phyloP scores from a whole-genome alignment of 2,329 filamentous ascomycete genomes.

The Sporothrix globosa region DNA sequence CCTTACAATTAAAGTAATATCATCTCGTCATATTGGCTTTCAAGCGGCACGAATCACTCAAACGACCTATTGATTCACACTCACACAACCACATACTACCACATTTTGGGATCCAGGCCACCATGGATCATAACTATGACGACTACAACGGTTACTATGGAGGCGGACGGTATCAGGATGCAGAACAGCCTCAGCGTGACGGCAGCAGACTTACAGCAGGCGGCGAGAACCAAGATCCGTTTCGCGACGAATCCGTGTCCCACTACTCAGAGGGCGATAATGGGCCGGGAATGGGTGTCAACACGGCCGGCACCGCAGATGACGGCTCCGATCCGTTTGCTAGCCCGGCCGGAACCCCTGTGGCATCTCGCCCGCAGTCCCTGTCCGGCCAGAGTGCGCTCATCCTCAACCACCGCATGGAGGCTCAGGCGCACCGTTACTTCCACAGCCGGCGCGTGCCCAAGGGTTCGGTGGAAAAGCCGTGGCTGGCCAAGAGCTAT shows the following conservation, averaged over 20 bases:
- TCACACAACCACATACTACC: neutral
- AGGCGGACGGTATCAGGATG: slow-evolving; percentile 48
- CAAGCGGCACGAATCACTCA: no score
- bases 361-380: slow-evolving; percentile 7
- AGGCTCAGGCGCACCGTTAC: slow-evolving; percentile 56
- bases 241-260: slow-evolving; percentile 47
- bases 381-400: slow-evolving; percentile 49
- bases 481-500: slow-evolving; percentile 66
- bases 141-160: slow-evolving; percentile 34
- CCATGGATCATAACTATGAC: slow-evolving; percentile 33
- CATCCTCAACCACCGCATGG: slow-evolving; percentile 39
- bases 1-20: neutral
- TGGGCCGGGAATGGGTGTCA: neutral
- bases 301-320: slow-evolving; percentile 39
- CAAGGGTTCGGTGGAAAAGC: slow-evolving; percentile 74
- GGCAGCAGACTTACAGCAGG: neutral
- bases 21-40: neutral
- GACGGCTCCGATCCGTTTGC: slow-evolving; percentile 50
- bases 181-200: neutral
- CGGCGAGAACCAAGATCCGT: slow-evolving; percentile 44
- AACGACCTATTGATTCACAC: no score
- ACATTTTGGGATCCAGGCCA: neutral
- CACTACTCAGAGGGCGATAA: slow-evolving; percentile 38
- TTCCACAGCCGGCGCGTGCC: slow-evolving; percentile 74
- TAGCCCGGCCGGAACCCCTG: slow-evolving; percentile 49